Percentiles rank a stretch among this genome's conserved stretches.
These are phyloP conservation scores for Chenopodium quinoa DNA, from an alignment of 148 eudicot genomes.

Conservation along the genomic window DNA sequence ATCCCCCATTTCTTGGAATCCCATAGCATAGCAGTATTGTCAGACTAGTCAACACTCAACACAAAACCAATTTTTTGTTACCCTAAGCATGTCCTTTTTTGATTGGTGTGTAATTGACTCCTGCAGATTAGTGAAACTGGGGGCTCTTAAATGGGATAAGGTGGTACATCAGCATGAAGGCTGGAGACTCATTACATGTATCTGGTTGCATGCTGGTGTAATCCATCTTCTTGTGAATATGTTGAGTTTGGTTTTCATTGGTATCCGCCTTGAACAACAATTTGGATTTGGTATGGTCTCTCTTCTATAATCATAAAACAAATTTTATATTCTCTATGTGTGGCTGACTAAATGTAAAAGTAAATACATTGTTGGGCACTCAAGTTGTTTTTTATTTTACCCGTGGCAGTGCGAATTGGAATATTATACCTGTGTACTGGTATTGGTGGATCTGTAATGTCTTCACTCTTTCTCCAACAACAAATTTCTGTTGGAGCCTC, in stretches of 20 bases:
- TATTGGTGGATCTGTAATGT: slow-evolving; percentile 77
- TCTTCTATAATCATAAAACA: background rate
- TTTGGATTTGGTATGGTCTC: slow-evolving; percentile 75
- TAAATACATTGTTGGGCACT: background rate
- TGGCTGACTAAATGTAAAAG: background rate
- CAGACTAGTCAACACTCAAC: background rate
- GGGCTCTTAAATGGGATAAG: slow-evolving; percentile 72
- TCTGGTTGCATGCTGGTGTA: slow-evolving; percentile 96
- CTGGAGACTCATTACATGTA: slow-evolving; percentile 85
- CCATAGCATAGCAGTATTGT: background rate
- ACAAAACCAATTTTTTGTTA: background rate
- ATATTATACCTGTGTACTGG: slow-evolving; percentile 68
- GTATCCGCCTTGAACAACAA: slow-evolving; percentile 94
- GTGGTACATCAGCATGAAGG: slow-evolving; percentile 65
- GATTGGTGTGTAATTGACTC: background rate
- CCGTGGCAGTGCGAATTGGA: slow-evolving; percentile 71
- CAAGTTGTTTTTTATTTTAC: background rate
- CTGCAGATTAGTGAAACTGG: slow-evolving; percentile 71
- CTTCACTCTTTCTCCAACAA: slow-evolving; percentile 60
- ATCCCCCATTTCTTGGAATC: background rate
- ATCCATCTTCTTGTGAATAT: slow-evolving; percentile 82
- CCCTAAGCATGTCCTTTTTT: background rate
- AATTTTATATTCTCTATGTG: background rate
- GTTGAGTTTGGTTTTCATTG: slow-evolving; percentile 83
- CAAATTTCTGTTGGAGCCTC: slow-evolving; percentile 90